Percentiles rank a stretch among this genome's conserved stretches.
Conservation (phyloP, 129 eudicot species). For the Artemisia tridentata region DNA sequence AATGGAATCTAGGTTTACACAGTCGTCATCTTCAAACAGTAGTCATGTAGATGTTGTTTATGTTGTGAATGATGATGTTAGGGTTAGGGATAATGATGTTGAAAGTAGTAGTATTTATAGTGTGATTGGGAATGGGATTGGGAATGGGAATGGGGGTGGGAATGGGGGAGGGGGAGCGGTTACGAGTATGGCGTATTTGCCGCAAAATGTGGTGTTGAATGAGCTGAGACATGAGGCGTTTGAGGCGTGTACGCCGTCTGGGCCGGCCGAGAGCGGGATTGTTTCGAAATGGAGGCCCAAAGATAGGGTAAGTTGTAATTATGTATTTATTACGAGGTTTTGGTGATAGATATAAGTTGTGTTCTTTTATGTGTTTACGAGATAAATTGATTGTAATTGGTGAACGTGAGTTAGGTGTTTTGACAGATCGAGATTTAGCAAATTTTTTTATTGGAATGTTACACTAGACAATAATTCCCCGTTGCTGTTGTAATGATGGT, state of each 20-base stretch:
- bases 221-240: conserved; percentile 87
- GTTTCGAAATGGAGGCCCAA: conserved; percentile 93
- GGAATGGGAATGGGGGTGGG: conserved; percentile 29
- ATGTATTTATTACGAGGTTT: not conserved
- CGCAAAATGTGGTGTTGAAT: conserved; percentile 72
- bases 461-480: too few relatives aligned
- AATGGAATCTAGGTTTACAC: conserved; percentile 81
- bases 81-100: conserved; percentile 35
- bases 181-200: conserved; percentile 84
- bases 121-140: conserved; percentile 20
- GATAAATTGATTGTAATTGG: not conserved
- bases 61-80: conserved; percentile 27
- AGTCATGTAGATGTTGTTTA: conserved; percentile 40
- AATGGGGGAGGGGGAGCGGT: conserved; percentile 39
- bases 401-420: not conserved
- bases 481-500: too few relatives aligned
- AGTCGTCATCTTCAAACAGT: conserved; percentile 39
- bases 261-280: conserved; percentile 77
- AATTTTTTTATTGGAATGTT: too few relatives aligned
- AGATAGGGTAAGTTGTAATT: conserved; percentile 65
- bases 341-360: too few relatives aligned
- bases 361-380: conserved; percentile 9
- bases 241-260: conserved; percentile 63
- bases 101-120: conserved; percentile 42
- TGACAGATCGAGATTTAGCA: too few relatives aligned